Conservation (phyloP, 225 moss, liverwort and hornwort species). For the Antitrichia curtipendula region DNA sequence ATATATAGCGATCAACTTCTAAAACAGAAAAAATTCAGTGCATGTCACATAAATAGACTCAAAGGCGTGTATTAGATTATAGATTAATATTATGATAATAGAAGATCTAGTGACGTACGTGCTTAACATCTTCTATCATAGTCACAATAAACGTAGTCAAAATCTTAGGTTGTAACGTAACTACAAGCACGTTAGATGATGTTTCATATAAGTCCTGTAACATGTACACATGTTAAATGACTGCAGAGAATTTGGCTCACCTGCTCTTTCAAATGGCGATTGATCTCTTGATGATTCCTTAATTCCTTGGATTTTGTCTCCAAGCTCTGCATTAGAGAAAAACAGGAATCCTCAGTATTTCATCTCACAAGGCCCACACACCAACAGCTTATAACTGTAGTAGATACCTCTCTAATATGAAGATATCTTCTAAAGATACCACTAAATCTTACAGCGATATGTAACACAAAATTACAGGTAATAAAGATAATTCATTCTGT, state of each 20-base stretch:
- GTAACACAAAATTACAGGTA: neutral
- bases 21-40: neutral
- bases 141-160: neutral
- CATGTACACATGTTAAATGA: neutral
- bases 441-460: neutral
- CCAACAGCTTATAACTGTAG: neutral
- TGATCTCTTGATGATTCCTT: conserved; percentile 32
- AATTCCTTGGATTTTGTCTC: conserved; percentile 29
- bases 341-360: neutral
- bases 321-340: conserved; percentile 31
- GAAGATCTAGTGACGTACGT: neutral
- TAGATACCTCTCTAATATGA: neutral
- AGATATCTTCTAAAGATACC: neutral
- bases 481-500: neutral
- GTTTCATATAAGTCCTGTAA: neutral
- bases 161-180: neutral
- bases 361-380: neutral
- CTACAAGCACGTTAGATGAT: neutral
- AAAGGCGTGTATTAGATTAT: neutral
- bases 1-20: neutral
- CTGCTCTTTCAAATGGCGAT: conserved; percentile 54
- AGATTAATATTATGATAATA: neutral
- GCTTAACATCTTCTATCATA: neutral
- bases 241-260: conserved; percentile 2
- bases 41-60: neutral